Evolutionary conservation across 768 basidiomycete species (phyloP).

Genomic region (Suillus subalutaceus): DNA sequence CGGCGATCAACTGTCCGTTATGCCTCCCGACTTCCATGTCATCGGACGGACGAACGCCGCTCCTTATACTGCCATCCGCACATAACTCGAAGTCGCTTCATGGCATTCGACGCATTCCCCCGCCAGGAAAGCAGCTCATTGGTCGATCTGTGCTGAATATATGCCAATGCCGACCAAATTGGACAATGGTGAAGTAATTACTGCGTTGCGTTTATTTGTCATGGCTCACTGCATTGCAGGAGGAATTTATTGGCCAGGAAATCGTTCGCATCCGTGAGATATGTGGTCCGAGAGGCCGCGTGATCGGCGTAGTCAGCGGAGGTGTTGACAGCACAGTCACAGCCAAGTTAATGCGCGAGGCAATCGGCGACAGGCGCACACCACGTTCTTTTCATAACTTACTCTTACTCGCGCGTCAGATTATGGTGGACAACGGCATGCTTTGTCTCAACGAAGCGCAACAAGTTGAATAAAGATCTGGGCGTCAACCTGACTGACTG

Average conservation of each 20-base stretch:
- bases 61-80: conserved; percentile 90
- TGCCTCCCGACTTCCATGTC: conserved; percentile 82
- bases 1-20: conserved; percentile 86
- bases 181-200: conserved; percentile 81
- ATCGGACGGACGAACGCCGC: conserved; percentile 87
- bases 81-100: conserved; percentile 89
- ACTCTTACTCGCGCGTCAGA: conserved; percentile 40
- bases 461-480: conserved; percentile 83
- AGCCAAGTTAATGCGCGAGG: conserved; percentile 99
- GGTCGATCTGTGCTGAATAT: conserved; percentile 82
- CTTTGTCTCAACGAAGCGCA: conserved; percentile 88
- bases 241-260: conserved; percentile 98
- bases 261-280: conserved; percentile 92
- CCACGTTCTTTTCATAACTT: neutral
- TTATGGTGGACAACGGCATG: conserved; percentile 99
- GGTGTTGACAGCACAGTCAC: conserved; percentile 99
- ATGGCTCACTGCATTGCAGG: conserved; percentile 47
- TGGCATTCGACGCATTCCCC: conserved; percentile 94
- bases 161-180: conserved; percentile 78
- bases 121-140: conserved; percentile 87
- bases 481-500: conserved; percentile 96
- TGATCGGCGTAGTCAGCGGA: conserved; percentile 96
- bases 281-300: conserved; percentile 91
- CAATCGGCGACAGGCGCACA: conserved; percentile 90
- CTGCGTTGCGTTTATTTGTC: conserved; percentile 12